Evolutionary conservation across 2,329 filamentous ascomycete species (phyloP).

Genomic region (Myriangium duriaei): DNA sequence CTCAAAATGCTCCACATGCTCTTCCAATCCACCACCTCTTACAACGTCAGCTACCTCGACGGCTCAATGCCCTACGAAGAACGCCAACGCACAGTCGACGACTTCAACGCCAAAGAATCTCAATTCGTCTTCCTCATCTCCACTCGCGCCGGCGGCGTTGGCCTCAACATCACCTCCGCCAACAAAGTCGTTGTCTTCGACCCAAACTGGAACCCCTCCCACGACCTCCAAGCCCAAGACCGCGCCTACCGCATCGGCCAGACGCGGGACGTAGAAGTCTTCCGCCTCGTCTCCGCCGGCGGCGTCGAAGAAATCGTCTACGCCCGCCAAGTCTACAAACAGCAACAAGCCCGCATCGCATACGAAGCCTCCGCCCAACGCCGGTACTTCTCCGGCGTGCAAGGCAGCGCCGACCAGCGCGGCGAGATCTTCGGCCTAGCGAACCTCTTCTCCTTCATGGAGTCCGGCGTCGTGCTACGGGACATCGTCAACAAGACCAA

Average conservation of each 20-base stretch:
- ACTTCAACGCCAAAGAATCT: slow-evolving; percentile 76
- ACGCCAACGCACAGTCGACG: slow-evolving; percentile 67
- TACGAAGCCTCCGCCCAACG: slow-evolving; percentile 88
- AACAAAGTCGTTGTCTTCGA: slow-evolving; percentile 98
- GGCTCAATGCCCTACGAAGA: slow-evolving; percentile 75
- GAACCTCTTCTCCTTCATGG: slow-evolving; percentile 76
- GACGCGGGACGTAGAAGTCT: slow-evolving; percentile 84
- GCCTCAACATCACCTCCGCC: slow-evolving; percentile 89
- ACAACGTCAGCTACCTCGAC: slow-evolving; percentile 84
- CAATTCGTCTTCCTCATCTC: slow-evolving; percentile 96
- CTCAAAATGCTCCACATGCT: slow-evolving; percentile 73
- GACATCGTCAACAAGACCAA: slow-evolving; percentile 99
- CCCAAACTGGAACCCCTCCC: slow-evolving; percentile 93
- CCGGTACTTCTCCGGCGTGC: slow-evolving; percentile 89
- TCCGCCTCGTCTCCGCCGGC: slow-evolving; percentile 76
- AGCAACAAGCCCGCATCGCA: slow-evolving; percentile 95
- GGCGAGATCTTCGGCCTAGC: slow-evolving; percentile 87
- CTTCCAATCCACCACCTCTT: slow-evolving; percentile 70
- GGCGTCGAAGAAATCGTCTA: slow-evolving; percentile 98
- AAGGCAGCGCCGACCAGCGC: slow-evolving; percentile 67
- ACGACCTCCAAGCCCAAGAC: slow-evolving; percentile 92
- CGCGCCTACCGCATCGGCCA: slow-evolving; percentile 94
- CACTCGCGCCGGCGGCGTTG: slow-evolving; percentile 83
- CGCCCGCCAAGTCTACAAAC: slow-evolving; percentile 94
- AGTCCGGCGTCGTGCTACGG: slow-evolving; percentile 67